Evolutionary conservation across 805 yeast species (phyloP).

Genomic region (Wickerhamomyces chambardii): DNA sequence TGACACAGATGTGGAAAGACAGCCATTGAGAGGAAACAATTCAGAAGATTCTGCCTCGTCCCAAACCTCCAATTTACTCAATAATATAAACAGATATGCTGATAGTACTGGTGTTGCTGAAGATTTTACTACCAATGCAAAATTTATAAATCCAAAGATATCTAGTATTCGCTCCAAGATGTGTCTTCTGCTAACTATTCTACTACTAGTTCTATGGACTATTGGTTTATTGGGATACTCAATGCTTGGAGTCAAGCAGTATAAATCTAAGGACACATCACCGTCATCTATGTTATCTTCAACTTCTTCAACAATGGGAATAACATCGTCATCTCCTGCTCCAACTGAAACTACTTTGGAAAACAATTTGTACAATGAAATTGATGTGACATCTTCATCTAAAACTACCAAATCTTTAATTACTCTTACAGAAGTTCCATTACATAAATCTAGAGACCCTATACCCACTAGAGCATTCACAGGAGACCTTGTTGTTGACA

Average conservation of each 20-base stretch:
- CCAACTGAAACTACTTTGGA: too few relatives aligned
- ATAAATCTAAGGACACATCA: background rate
- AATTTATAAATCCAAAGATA: background rate
- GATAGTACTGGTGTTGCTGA: background rate
- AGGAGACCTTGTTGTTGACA: background rate
- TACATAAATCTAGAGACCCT: conserved; percentile 3
- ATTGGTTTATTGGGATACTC: background rate
- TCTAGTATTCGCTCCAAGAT: background rate
- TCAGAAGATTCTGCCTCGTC: background rate
- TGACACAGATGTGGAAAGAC: background rate
- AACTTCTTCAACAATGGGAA: too few relatives aligned
- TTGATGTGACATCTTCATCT: too few relatives aligned
- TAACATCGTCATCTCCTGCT: too few relatives aligned
- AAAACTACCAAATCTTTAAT: background rate
- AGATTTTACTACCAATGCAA: conserved; percentile 1
- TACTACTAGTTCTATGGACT: background rate
- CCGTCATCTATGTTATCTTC: background rate
- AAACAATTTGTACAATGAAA: too few relatives aligned
- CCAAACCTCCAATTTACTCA: conserved; percentile 20
- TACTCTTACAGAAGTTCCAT: conserved; percentile 2
- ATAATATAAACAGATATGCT: conserved; percentile 18
- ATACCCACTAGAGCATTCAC: conserved; percentile 3
- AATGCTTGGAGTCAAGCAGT: background rate
- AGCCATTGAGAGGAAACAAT: background rate
- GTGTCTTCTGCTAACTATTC: background rate